A percentile compares a stretch with the other conserved stretches of the same genome.
These are phyloP conservation scores for Verticillium dahliae DNA, from an alignment of 2,329 filamentous ascomycete species.

Conservation along the genomic window DNA sequence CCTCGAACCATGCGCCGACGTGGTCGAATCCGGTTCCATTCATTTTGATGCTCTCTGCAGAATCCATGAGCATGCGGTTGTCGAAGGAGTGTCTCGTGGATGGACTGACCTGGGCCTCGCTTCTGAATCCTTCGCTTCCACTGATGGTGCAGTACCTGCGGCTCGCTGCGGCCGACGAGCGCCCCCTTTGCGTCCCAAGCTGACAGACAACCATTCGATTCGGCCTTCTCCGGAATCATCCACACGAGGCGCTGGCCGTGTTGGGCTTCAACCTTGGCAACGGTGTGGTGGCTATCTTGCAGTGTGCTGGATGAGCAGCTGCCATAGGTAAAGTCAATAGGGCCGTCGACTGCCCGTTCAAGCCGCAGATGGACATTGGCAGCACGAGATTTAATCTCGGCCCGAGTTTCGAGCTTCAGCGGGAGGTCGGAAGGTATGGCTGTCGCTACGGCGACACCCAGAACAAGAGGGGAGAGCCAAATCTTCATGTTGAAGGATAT, in stretches of 20 bases:
- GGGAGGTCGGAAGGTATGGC: slow-evolving; percentile 13
- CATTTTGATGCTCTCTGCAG: slow-evolving; percentile 31
- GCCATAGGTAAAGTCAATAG: slow-evolving; percentile 16
- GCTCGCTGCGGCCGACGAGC: slow-evolving; percentile 27
- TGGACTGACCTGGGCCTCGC: slow-evolving; percentile 7
- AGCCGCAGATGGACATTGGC: slow-evolving; percentile 21
- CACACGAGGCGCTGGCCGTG: slow-evolving; percentile 17
- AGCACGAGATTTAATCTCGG: slow-evolving; percentile 23
- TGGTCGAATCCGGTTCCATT: slow-evolving; percentile 41
- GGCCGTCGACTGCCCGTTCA: slow-evolving; percentile 10
- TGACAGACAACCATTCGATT: slow-evolving; percentile 29
- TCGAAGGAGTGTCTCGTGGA: neutral
- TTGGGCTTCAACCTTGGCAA: slow-evolving; percentile 10
- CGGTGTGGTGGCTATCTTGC: slow-evolving; percentile 12
- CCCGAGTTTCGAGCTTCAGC: slow-evolving; percentile 26
- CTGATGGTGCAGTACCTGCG: slow-evolving; percentile 20
- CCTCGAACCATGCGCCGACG: slow-evolving; percentile 59
- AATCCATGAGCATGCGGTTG: slow-evolving; percentile 12
- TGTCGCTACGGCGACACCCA: slow-evolving; percentile 3
- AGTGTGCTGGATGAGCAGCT: slow-evolving; percentile 11
- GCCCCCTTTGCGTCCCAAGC: slow-evolving; percentile 25
- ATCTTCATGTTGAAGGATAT: slow-evolving; percentile 3
- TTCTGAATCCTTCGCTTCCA: slow-evolving; percentile 15
- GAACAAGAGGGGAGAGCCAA: slow-evolving; percentile 8
- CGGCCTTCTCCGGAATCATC: slow-evolving; percentile 14